Conservation (phyloP, 176 grass and related monocot genomes). For the Lolium rigidum region DNA sequence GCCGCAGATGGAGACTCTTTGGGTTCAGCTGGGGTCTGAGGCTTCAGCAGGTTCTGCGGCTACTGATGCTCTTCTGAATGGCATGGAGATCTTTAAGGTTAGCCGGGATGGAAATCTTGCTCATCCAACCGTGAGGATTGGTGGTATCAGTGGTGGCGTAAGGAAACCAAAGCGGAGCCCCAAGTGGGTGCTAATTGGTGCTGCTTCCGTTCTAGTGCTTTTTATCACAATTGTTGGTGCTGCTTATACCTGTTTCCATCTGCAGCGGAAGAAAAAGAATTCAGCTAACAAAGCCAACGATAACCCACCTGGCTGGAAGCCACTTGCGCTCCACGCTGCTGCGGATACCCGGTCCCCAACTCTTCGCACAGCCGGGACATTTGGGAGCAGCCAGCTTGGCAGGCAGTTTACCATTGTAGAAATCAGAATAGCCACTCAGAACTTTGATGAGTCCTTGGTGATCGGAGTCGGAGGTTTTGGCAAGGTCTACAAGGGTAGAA, state of each 20-base stretch:
- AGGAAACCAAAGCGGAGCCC: slow-evolving; percentile 52
- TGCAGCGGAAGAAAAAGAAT: slow-evolving; percentile 47
- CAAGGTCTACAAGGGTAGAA: slow-evolving; percentile 83
- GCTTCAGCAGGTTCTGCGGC: slow-evolving; percentile 55
- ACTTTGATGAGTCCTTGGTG: slow-evolving; percentile 85
- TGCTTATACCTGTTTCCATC: slow-evolving; percentile 42
- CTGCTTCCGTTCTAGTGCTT: slow-evolving; percentile 52
- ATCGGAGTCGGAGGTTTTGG: slow-evolving; percentile 95
- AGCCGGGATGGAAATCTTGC: slow-evolving; percentile 78
- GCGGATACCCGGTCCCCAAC: slow-evolving; percentile 47
- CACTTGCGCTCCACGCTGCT: slow-evolving; percentile 67
- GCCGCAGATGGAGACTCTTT: slow-evolving; percentile 74
- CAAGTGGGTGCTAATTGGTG: slow-evolving; percentile 60
- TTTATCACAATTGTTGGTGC: slow-evolving; percentile 48
- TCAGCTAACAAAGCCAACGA: slow-evolving; percentile 43
- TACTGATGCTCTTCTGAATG: slow-evolving; percentile 82
- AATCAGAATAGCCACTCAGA: slow-evolving; percentile 73
- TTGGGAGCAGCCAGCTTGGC: slow-evolving; percentile 51
- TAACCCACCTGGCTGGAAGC: slow-evolving; percentile 49
- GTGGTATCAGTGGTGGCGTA: slow-evolving; percentile 30
- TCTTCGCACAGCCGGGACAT: slow-evolving; percentile 34
- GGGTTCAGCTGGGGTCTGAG: slow-evolving; percentile 91
- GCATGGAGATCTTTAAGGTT: slow-evolving; percentile 98
- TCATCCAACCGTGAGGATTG: slow-evolving; percentile 62
- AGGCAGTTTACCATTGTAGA: slow-evolving; percentile 72